Conservation (phyloP, 1,284 basidiomycete species). For the Heliocybe sulcata region DNA sequence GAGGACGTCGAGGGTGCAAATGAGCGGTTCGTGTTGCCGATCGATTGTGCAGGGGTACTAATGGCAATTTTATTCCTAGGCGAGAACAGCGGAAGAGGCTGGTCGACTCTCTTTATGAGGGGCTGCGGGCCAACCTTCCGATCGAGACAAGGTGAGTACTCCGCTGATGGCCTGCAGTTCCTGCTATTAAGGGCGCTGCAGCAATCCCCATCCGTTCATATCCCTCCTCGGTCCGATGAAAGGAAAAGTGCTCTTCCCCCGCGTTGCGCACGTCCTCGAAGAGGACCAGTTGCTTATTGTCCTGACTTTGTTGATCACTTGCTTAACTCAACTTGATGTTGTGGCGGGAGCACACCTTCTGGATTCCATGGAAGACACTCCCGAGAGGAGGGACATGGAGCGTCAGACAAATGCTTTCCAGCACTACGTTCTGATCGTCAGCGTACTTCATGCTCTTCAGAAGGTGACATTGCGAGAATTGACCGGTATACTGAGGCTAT, state of each 20-base stretch:
- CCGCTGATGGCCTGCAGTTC: conserved; percentile 1
- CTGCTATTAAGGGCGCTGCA: conserved; percentile 21
- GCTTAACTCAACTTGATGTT: conserved; percentile 91
- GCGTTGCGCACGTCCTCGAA: conserved; percentile 83
- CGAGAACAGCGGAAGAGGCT: conserved; percentile 45
- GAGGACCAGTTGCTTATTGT: conserved; percentile 80
- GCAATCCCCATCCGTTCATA: conserved; percentile 94
- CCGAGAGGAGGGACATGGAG: conserved; percentile 71
- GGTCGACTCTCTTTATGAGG: conserved; percentile 75
- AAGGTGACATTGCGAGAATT: conserved; percentile 78
- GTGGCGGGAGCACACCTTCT: conserved; percentile 69
- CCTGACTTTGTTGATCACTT: conserved; percentile 88
- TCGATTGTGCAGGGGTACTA: not conserved
- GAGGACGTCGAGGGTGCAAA: conserved; percentile 48
- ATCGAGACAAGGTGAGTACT: conserved; percentile 73
- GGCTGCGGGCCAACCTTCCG: conserved; percentile 82
- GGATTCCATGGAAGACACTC: conserved; percentile 58
- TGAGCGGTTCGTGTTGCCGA: conserved; percentile 40
- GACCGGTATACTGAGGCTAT: conserved; percentile 79
- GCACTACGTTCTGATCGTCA: conserved; percentile 73
- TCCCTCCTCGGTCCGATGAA: conserved; percentile 86
- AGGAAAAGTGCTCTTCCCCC: conserved; percentile 89
- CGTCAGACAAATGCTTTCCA: conserved; percentile 87
- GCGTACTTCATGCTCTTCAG: conserved; percentile 77
- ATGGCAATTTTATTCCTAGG: conserved; percentile 29